Evolutionary conservation across 257 asterid genomes (phyloP), one percentile per base, ranked within the genome.

Genomic region (Nicotiana attenuata): DNA sequence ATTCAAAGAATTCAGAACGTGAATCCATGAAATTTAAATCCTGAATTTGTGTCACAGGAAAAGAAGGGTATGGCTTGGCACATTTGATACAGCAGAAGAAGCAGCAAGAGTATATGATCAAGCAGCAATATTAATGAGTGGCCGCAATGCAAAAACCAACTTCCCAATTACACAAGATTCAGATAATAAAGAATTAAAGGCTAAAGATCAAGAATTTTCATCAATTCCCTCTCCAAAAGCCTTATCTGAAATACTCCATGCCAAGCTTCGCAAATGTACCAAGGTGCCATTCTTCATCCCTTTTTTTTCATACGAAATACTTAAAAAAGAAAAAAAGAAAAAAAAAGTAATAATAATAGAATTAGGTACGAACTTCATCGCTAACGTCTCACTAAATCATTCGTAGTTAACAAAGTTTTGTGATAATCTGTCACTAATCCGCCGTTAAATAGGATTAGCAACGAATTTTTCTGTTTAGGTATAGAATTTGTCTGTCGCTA

Each of bases 41-140:
- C 6, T 38, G 10, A 38, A 38, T 38, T 35, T 38, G 19, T 24
- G 7, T 61, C 0, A 38, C 82, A 93, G 97, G 92, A 93, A 93
- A 87, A 86, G 94, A 84, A 91, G 97, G 88, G 94, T 93, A 69
- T 93, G 97, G 97, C 86, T 93, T 5, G 97, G 97, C 16, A 93
- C 97, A 0, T 93, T 91, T 65, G 97, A 92, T 85, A 92, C 97
- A 14, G 97, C 97, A 26, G 97, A 92, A 89, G 97, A 87, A 87
- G 97, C 97, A 15, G 97, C 97, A 24, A 78, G 92, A 81, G 97
- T 93, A 1, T 93, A 93, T 81, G 97, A 93, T 82, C 90, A 91
- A 89, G 97, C 97, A 5, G 97, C 97, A 2, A 84, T 93, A 2
- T 87, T 92, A 10, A 88, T 93, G 97, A 91, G 95, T 82, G 97